Base-by-base conservation (phyloP, 352 stramenopile genomes). In the Achlya hypogyna region DNA sequence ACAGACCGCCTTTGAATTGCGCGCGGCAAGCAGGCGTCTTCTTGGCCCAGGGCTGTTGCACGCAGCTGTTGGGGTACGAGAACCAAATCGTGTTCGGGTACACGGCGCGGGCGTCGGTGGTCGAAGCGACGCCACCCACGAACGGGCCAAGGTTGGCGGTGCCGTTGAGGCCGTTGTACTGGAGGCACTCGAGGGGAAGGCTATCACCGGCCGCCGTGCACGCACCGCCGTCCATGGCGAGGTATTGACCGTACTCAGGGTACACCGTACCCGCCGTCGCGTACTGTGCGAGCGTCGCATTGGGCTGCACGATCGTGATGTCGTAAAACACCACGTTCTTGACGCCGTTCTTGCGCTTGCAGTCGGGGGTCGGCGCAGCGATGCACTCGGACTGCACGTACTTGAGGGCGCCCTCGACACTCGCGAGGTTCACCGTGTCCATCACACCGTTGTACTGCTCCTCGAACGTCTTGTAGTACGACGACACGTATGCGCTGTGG, bases 321-420 rank as follows among this genome's bases (percentile, higher is more conserved):
- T 87, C 77, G 71, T 90, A 90, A 56, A 90, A 88, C 32, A 88
- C 81, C 22, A 90, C 66, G 62, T 78, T 87, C 64, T 78, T 51
- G 72, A 90, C 87, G n/a, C 67, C 62, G 67, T 88, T 89, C 70
- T 90, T 90, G 54, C 82, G 80, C 51, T 68, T 45, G 69, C 82
- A 91, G n/a, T 67, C 47, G 31, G 40, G 56, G 51, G 77, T 63
- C 23, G 53, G 5, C 1, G 53, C 23, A 65, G 87, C 75, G 63
- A 92, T 92, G 18, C 81, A 80, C 66, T 92, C 84, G 8, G 82
- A 78, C 71, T 89, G 82, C 0, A 91, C 79, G 63, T 86, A 92
- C 84, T 84, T 91, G 53, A 92, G 73, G 25, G 82, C 78, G 5
- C 84, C 84, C 60, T 92, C 84, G 2, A 92, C 79, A 3, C 69